Base-by-base conservation (phyloP, 768 basidiomycete genomes). In the Exidia glandulosa region DNA sequence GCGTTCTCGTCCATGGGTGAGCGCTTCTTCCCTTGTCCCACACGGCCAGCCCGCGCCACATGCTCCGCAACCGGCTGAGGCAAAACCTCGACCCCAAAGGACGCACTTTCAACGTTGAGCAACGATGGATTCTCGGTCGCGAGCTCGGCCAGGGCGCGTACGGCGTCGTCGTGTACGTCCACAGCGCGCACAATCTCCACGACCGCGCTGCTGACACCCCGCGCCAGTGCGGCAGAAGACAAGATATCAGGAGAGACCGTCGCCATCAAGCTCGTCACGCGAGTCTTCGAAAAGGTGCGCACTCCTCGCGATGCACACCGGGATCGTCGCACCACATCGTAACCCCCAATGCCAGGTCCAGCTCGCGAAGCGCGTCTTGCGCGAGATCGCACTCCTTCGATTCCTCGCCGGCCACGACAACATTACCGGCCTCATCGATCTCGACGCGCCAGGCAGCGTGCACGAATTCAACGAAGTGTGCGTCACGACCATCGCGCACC, bases 91-190 rank as follows among this genome's bases (percentile, higher is more conserved):
- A 72, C 30, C 14, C 66, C 57, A 61, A 58, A 59, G 79, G 79
- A 31, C 88, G 90, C 69, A 76, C 81, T 2, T 97, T 97, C 70
- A 88, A 92, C 71, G 85, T 96, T 58, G 92, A 95, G 74, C 84
- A 83, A 63, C 82, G 94, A 60, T 95, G 92, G 93, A 89, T 88
- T 63, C 77, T 94, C 57, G 83, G 91, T 56, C 77, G 90, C 59
- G 92, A 96, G 70, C 83, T 97, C 77, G 94, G 94, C 7, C 90
- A 91, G 63, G 94, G 94, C n/a, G 94, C 94, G 7, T 97, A 95
- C 71, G 94, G 94, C 19, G 87, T 92, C 63, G 94, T 96, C 65
- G 90, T 96, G 89, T 91, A 59, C 60, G 75, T 75, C n/a, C n/a
- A n/a, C n/a, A n/a, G n/a, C n/a, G n/a, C n/a, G n/a, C n/a, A n/a